Conservation (phyloP, 495 filamentous ascomycete genomes). For the Aspergillus biplanus region DNA sequence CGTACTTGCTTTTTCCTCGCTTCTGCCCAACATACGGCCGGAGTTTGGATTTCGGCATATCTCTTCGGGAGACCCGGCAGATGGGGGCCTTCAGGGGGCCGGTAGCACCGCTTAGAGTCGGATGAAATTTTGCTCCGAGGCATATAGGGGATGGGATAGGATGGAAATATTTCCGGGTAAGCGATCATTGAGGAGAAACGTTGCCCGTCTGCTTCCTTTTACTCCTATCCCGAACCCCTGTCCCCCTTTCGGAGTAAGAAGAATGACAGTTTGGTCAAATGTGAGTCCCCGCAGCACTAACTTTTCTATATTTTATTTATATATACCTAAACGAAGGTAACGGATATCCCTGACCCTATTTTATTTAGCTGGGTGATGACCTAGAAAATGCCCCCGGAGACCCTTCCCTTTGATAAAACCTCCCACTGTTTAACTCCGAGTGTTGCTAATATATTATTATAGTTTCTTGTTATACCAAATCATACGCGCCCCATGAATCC, state of each 20-base stretch:
- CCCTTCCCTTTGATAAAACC: neutral
- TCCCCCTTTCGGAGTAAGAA: too few relatives aligned
- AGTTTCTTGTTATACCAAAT: neutral
- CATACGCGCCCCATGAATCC: conserved; percentile 1
- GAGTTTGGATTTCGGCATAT: conserved; percentile 16
- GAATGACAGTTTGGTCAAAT: too few relatives aligned
- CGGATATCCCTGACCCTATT: too few relatives aligned
- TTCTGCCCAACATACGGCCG: conserved; percentile 10
- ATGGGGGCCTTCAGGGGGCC: neutral
- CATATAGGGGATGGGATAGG: neutral
- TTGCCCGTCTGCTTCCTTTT: too few relatives aligned
- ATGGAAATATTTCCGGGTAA: too few relatives aligned
- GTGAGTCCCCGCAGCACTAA: too few relatives aligned
- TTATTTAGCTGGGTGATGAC: neutral
- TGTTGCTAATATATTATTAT: neutral
- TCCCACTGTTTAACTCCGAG: neutral
- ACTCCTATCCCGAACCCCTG: too few relatives aligned
- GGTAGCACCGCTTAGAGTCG: neutral
- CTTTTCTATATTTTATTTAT: too few relatives aligned
- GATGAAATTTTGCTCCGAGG: neutral
- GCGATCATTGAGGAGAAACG: too few relatives aligned
- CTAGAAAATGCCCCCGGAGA: neutral
- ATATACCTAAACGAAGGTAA: too few relatives aligned
- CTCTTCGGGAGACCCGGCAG: conserved; percentile 5
- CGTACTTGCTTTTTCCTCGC: neutral